phyloP scores from a whole-genome alignment of 2,329 filamentous ascomycete species.

The Hypoxylon sp. region DNA sequence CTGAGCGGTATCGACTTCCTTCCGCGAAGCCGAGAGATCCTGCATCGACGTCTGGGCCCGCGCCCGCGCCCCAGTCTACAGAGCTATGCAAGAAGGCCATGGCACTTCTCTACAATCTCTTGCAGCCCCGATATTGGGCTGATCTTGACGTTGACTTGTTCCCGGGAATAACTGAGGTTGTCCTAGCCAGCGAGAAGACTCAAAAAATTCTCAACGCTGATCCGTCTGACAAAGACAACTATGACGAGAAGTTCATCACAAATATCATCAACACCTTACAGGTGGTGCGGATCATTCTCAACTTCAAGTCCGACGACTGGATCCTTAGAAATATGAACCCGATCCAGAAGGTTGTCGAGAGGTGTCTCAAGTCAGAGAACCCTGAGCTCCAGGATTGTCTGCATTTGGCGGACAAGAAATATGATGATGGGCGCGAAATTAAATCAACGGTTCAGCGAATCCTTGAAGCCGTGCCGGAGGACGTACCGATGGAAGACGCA shows the following conservation, averaged over 20 bases:
- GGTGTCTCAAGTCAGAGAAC: constrained; percentile 86
- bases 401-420: constrained; percentile 75
- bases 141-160: constrained; percentile 93
- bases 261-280: constrained; percentile 94
- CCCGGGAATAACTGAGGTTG: constrained; percentile 85
- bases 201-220: constrained; percentile 66
- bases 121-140: constrained; percentile 89
- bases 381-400: constrained; percentile 93
- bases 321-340: constrained; percentile 78
- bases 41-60: constrained; percentile 53
- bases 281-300: constrained; percentile 87
- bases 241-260: constrained; percentile 84
- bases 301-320: constrained; percentile 91
- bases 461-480: constrained; percentile 87
- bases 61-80: constrained; percentile 64
- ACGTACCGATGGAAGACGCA: constrained; percentile 75
- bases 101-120: constrained; percentile 79
- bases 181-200: constrained; percentile 84
- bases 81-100: constrained; percentile 90
- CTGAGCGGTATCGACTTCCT: constrained; percentile 82
- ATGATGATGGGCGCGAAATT: constrained; percentile 74
- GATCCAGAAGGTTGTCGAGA: constrained; percentile 89
- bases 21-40: constrained; percentile 72
- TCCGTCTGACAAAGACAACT: constrained; percentile 71
- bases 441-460: constrained; percentile 81